Percentiles rank a stretch among this genome's conserved stretches.
These are phyloP conservation scores for Rosa lucieae DNA, from an alignment of 306 rosid genomes.

Conservation along the genomic window DNA sequence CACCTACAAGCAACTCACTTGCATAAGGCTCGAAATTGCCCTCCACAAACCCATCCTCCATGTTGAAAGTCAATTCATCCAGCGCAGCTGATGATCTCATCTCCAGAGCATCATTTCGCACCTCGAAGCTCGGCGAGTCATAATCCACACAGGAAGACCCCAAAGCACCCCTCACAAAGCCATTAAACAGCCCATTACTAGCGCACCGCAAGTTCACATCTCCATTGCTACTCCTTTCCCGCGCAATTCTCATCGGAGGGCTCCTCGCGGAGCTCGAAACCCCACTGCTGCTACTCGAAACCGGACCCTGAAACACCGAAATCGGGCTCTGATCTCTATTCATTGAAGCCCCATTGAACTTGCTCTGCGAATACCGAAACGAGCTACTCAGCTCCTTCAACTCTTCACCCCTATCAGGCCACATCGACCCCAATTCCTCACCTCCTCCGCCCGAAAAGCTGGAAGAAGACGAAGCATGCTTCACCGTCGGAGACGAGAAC, in stretches of 20 bases:
- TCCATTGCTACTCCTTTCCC: constrained; percentile 41
- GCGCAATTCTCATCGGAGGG: constrained; percentile 38
- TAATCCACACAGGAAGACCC: constrained; percentile 78
- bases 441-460: constrained; percentile 53
- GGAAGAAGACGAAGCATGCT: constrained; percentile 51
- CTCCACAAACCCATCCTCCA: constrained; percentile 65
- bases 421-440: constrained; percentile 60
- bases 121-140: constrained; percentile 45
- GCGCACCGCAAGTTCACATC: constrained; percentile 41
- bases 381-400: constrained; percentile 76
- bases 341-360: constrained; percentile 56
- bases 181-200: constrained; percentile 60
- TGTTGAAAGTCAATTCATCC: constrained; percentile 78
- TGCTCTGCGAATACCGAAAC: constrained; percentile 63
- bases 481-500: constrained; percentile 66
- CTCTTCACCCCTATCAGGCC: constrained; percentile 66
- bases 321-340: constrained; percentile 84
- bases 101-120: constrained; percentile 36
- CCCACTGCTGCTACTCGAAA: constrained; percentile 59
- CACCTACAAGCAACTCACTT: constrained; percentile 68
- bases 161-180: constrained; percentile 82
- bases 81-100: constrained; percentile 42
- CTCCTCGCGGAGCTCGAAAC: constrained; percentile 47
- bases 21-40: constrained; percentile 65
- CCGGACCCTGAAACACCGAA: constrained; percentile 87